Evolutionary conservation across 305 asterid species (phyloP), one percentile per base, ranked within the genome.

Genomic region (Nicotiana rustica): DNA sequence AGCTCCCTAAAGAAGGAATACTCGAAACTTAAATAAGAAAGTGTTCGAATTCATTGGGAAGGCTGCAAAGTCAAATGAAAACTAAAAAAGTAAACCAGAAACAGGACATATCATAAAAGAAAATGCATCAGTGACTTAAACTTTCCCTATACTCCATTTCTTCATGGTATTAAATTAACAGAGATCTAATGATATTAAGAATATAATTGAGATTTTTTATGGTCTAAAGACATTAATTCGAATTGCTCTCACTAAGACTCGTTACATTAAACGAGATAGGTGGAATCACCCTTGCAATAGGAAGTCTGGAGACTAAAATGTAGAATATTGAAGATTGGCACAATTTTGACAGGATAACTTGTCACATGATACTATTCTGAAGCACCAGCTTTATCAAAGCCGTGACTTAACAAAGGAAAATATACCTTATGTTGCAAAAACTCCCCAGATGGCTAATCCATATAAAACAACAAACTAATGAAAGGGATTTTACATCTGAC

Each of bases 331-430:
- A 70, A 70, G 36, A 70, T 44, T 44, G 60, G 60, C 59, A 3
- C 60, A 70, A 70, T 57, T 70, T 70, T 41, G 36, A 44, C 18
- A 10, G 60, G 36, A 70, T 19, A 70, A 33, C 33, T 70, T 70
- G 60, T 70, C 60, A 44, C 59, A 19, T 19, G 78, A 70, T 41
- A 70, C 78, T 70, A 19, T 5, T 70, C 78, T 19, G 78, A 70
- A 18, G 78, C 59, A 41, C 35, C 35, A 70, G 19, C 36, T 70
- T 19, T 70, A 70, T 44, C 78, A 19, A 6, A 70, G 14, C 60
- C 78, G n/a, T 19, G 78, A 41, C 78, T 41, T 18, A 70, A 44
- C 12, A 44, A 70, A 41, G 78, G 60, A 70, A 70, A 70, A 19
- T 68, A 68, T 38, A 68, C 60, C n/a, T 19, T 44, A 12, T 14